phyloP scores from a whole-genome alignment of 2,329 filamentous ascomycete species.

The Cercospora citrullina region DNA sequence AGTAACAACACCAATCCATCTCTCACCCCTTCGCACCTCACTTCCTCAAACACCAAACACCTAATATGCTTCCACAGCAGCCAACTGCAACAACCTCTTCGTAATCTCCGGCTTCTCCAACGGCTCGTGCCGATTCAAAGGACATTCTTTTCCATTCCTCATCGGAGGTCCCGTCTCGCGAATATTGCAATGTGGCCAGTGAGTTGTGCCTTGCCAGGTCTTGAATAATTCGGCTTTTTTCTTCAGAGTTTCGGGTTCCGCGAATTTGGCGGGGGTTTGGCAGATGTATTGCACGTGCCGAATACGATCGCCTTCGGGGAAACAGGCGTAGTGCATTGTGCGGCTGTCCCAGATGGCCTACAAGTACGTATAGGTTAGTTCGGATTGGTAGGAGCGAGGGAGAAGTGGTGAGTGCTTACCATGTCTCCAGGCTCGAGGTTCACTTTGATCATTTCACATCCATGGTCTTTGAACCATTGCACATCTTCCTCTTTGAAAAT shows the following conservation, averaged over 20 bases:
- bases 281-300: constrained; percentile 39
- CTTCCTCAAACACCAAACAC: background rate
- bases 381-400: background rate
- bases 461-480: constrained; percentile 28
- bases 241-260: constrained; percentile 38
- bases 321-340: constrained; percentile 49
- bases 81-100: constrained; percentile 40
- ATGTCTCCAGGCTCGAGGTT: constrained; percentile 30
- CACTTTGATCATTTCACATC: constrained; percentile 27
- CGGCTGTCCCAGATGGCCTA: constrained; percentile 37
- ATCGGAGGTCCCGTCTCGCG: constrained; percentile 40
- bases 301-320: constrained; percentile 32
- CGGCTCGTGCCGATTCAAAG: constrained; percentile 42
- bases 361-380: background rate
- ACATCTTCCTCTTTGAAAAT: constrained; percentile 44
- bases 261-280: constrained; percentile 42
- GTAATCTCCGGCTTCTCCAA: constrained; percentile 43
- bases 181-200: constrained; percentile 47
- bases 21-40: background rate
- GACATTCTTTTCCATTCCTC: constrained; percentile 42
- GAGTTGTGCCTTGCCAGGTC: constrained; percentile 41
- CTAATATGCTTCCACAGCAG: constrained; percentile 38
- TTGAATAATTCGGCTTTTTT: constrained; percentile 41
- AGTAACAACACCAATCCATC: no score
- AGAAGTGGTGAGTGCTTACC: background rate